Base-by-base conservation (phyloP, 257 asterid species). In the Solanum okadae region DNA sequence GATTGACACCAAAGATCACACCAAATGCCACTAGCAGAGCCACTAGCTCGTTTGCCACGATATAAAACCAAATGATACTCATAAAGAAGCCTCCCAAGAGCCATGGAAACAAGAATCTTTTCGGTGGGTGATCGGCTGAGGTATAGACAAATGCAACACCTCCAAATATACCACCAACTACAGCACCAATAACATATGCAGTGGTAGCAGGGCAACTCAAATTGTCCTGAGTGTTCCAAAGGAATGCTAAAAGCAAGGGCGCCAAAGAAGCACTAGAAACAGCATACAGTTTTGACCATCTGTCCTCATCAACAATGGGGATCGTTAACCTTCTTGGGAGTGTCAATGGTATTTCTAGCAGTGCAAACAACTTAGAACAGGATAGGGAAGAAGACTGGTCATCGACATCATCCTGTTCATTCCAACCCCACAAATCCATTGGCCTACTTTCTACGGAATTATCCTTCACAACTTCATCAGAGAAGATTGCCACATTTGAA, bases 31-130 rank as follows among this genome's bases (percentile, higher is more conserved):
- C 93, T 8, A 95, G 85, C 81, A 96, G 88, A 0, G 95, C 95
- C 3, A 96, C 98, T 6, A 96, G 98, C 91, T 95, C 98, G 25
- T 93, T 93, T 0, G 98, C 98, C 7, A 95, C 87, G 6, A 96
- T 90, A 90, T 95, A 96, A 88, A 96, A 96, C 99, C 98, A 96
- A 2, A 94, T 88, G 25, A 96, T 93, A 71, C 98, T 96, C 98
- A 96, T 96, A 27, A 92, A 27, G 88, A 96, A 95, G 2, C 98
- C 98, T 3, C 98, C 98, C 9, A 93, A 23, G n/a, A 93, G 94
- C 98, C 98, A 96, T 1, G 93, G 95, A 27, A 95, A 84, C 79
- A 94, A 75, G 83, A 90, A 92, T 68, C 72, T 86, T 3, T 67
- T 90, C 1, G 98, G 98, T 0, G 96, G 98, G 27, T 88, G 95